Evolutionary conservation across 306 rosid species (phyloP), one percentile per base, ranked within the genome.

Genomic region (Mimosa pudica): DNA sequence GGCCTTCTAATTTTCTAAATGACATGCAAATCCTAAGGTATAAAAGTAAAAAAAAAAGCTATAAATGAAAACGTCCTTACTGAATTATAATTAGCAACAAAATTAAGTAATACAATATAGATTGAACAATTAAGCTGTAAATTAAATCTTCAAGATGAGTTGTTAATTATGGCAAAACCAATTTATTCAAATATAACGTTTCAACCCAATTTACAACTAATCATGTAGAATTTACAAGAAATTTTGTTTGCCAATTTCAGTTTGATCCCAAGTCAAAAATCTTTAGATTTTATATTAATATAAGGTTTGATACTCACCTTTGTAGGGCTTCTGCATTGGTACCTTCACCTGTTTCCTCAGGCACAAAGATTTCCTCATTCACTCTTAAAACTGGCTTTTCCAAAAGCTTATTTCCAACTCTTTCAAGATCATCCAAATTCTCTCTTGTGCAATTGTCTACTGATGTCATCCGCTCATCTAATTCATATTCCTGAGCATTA

Each of bases 401-500:
- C 85, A 89, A 75, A 4, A 91, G 24, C 0, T 49, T 51, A 45
- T 82, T 71, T 3, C 97, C 93, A 1, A 77, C 86, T 35, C 73
- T 36, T 48, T 76, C 88, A 61, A 91, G 93, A 75, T 76, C 84
- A 4, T 82, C 75, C 88, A 91, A 1, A 68, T 86, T 85, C 80
- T 62, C 80, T 71, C 66, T 7, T 13, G 81, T 86, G 20, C 83
- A 79, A 70, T 83, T 47, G 33, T 84, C 90, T 44, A 88, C 79
- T 0, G 86, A 71, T 2, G 49, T 11, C 52, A 83, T 71, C 1
- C 61, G 64, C 5, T 79, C 80, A 8, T 70, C 78, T 65, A 91
- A 76, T 7, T 87, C 54, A 80, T 89, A 90, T n/a, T 91, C 92
- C 93, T 91, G 80, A 51, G 55, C 55, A 48, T 48, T 48, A 48